Evolutionary conservation across 202 grass and related monocot species (phyloP), one percentile per base, ranked within the genome.

Genomic region (Musa balbisiana): DNA sequence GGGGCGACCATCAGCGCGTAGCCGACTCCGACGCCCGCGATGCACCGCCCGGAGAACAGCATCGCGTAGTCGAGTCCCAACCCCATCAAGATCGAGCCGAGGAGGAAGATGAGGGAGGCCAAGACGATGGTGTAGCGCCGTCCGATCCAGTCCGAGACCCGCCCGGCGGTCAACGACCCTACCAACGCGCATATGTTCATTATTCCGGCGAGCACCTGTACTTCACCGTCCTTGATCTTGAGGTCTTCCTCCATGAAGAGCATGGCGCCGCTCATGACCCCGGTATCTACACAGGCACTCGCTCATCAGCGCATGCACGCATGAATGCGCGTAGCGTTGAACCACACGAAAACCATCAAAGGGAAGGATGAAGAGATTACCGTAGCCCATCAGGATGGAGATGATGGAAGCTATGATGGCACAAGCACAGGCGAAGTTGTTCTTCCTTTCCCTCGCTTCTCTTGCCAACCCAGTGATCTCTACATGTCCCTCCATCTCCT

Each of bases 311-410:
- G 4, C 33, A 43, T 43, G 33, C 33, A 43, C 3, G 33, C 33
- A 43, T 6, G 33, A 4, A 43, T 29, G 2, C 29, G 2, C 29
- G 33, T 43, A 43, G 33, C 0, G 33, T 43, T 6, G 33, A 43
- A 43, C 33, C 33, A 43, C 3, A 43, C 33, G 33, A 6, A 43
- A 43, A 43, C 33, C 33, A 43, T 6, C 33, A 43, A 43, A 43
- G 33, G 33, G 33, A 43, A 43, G 33, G 33, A 6, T 6, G 33
- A 3, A 43, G 33, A 43, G 33, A 43, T 15, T 49, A 77, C 75
- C 62, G 62, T 77, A 77, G 11, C 62, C 75, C 75, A 77, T 67
- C 51, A 77, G 27, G 75, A 67, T 54, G 60, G 75, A 77, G 62
- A 77, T 77, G 19, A 53, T 77, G 50, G 75, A 67, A 64, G 75